Conservation (phyloP, 306 rosid genomes). For the Acacia confusa region DNA sequence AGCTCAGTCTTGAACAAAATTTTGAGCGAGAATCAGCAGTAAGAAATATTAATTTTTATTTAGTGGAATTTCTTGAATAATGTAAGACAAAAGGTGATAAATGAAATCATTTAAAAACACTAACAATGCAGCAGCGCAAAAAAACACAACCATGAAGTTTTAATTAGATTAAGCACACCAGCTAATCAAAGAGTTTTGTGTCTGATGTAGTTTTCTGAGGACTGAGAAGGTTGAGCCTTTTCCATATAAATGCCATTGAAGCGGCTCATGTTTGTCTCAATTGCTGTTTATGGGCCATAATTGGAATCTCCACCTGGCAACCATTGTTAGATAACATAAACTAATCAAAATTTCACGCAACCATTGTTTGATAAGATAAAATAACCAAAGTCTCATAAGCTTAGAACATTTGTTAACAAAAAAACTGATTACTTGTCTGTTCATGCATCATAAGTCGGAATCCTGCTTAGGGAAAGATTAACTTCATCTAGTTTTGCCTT, state of each 20-base stretch:
- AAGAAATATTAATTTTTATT: background rate
- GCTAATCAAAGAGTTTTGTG: constrained; percentile 21
- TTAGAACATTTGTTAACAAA: background rate
- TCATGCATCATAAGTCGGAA: constrained; percentile 6
- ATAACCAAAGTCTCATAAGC: background rate
- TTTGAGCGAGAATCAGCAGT: background rate
- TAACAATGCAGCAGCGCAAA: background rate
- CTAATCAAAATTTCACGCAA: background rate
- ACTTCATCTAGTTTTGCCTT: background rate
- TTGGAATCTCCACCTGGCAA: constrained; percentile 15
- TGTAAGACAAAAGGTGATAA: background rate
- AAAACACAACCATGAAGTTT: background rate
- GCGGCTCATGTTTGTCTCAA: constrained; percentile 24
- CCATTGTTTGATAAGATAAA: constrained; percentile 12
- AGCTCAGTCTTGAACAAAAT: background rate
- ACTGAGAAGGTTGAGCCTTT: background rate
- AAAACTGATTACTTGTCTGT: background rate
- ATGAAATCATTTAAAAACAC: background rate
- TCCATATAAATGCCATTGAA: constrained; percentile 10
- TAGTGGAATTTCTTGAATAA: background rate
- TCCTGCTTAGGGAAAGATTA: background rate
- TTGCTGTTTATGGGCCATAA: constrained; percentile 22
- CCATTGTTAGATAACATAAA: constrained; percentile 15
- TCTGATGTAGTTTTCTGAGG: background rate
- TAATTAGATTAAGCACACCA: constrained; percentile 12